phyloP scores from a whole-genome alignment of 345 rosid genomes.

The thale cress (Arabidopsis thaliana) region TAIR10.1 NC_003071.7:10965501-10966000 shows the following conservation, averaged over 20 bases:
- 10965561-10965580: constrained; percentile 77
- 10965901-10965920: constrained; percentile 94
- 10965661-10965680: constrained; percentile 86
- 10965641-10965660: constrained; percentile 75
- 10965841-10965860: constrained; percentile 23
- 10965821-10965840: constrained; percentile 30
- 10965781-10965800: constrained; percentile 39
- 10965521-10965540: constrained; percentile 86
- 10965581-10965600: constrained; percentile 63
- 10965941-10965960: constrained; percentile 88
- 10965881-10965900: constrained; percentile 63
- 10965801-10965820: constrained; percentile 19
- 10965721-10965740: constrained; percentile 89
- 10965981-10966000: constrained; percentile 68
- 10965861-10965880: constrained; percentile 9
- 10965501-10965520: constrained; percentile 93
- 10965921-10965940: constrained; percentile 98
- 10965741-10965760: constrained; percentile 95
- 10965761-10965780: constrained; percentile 74
- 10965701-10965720: constrained; percentile 57
- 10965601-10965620: constrained; percentile 55
- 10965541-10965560: constrained; percentile 81
- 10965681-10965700: constrained; percentile 55
- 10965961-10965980: constrained; percentile 88
- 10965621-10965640: constrained; percentile 54